A percentile compares a stretch with the other conserved stretches of the same genome.
Evolutionary conservation across 2,329 filamentous ascomycete species (phyloP).

Genomic region (Arthrobotrys musiformis): DNA sequence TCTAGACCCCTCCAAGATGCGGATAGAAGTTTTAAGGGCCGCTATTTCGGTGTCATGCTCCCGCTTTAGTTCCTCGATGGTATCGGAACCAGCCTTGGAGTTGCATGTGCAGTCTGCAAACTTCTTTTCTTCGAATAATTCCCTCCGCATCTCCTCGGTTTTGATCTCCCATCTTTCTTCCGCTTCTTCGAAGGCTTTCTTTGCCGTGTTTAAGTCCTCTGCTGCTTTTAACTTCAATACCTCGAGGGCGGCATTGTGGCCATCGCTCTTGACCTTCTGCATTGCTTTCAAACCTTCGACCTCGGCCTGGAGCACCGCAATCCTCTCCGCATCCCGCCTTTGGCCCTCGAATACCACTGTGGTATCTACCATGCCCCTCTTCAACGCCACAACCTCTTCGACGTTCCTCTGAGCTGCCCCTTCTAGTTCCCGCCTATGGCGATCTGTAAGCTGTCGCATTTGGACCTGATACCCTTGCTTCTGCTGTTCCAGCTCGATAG

Average conservation of each 20-base stretch:
- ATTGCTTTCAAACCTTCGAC: constrained; percentile 15
- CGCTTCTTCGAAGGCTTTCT: constrained; percentile 29
- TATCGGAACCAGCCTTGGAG: constrained; percentile 1
- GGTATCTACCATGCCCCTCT: constrained; percentile 10
- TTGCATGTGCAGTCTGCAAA: constrained; percentile 32
- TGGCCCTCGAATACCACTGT: constrained; percentile 8
- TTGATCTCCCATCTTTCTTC: constrained; percentile 46
- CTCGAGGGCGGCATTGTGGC: constrained; percentile 23
- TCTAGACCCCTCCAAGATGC: constrained; percentile 42
- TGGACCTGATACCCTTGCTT: constrained; percentile 32
- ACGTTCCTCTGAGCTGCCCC: neutral
- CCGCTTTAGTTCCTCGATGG: constrained; percentile 37
- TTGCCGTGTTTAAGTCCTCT: constrained; percentile 23
- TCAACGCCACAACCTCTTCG: constrained; percentile 29
- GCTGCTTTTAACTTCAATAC: constrained; percentile 35
- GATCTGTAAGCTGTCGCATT: constrained; percentile 19
- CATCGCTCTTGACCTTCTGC: constrained; percentile 25
- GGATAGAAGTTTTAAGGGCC: constrained; percentile 40
- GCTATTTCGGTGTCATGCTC: constrained; percentile 35
- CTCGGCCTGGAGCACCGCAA: constrained; percentile 18
- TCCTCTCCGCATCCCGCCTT: constrained; percentile 13
- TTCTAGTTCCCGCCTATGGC: constrained; percentile 20
- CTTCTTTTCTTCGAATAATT: constrained; percentile 37
- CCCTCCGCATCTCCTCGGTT: constrained; percentile 47
- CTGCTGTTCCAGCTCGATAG: constrained; percentile 43